phyloP scores from a whole-genome alignment of 2,329 filamentous ascomycete species.

The Elsinoe batatas region DNA sequence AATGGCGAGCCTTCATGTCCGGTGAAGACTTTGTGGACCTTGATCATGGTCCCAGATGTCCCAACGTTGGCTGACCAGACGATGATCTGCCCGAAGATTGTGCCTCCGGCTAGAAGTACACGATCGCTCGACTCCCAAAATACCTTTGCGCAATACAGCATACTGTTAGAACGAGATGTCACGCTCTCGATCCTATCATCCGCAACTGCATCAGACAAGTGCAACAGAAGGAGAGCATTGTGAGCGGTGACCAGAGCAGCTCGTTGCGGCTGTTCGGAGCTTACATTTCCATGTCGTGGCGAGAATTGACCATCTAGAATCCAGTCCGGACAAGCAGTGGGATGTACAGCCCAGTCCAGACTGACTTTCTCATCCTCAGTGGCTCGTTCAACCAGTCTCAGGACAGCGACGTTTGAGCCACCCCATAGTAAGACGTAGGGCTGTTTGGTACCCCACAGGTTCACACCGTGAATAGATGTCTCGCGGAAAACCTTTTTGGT shows the following conservation, averaged over 20 bases:
- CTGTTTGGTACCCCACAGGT: slow-evolving; percentile 26
- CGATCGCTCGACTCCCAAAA: slow-evolving; percentile 48
- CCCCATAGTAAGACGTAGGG: slow-evolving; percentile 57
- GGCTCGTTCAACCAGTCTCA: not conserved
- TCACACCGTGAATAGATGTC: slow-evolving; percentile 68
- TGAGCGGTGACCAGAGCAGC: slow-evolving; percentile 68
- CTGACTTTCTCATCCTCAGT: not conserved
- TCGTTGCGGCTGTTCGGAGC: not conserved
- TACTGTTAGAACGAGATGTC: slow-evolving; percentile 55
- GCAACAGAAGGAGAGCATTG: slow-evolving; percentile 56
- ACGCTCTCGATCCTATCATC: slow-evolving; percentile 37
- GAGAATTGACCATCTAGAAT: slow-evolving; percentile 55
- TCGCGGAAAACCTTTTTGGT: slow-evolving; percentile 47
- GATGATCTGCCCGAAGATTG: slow-evolving; percentile 87
- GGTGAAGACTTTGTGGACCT: slow-evolving; percentile 47
- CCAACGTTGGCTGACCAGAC: slow-evolving; percentile 62
- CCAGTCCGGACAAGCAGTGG: slow-evolving; percentile 49
- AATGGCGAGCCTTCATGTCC: slow-evolving; percentile 91
- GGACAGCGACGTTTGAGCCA: slow-evolving; percentile 41
- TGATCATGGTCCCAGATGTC: slow-evolving; percentile 22
- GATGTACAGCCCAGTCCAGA: slow-evolving; percentile 25
- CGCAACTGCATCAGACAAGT: slow-evolving; percentile 19
- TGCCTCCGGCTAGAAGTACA: slow-evolving; percentile 75
- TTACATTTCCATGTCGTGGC: not conserved
- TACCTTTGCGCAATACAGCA: slow-evolving; percentile 77